Evolutionary conservation across 2,329 filamentous ascomycete genomes (phyloP), one percentile per base, ranked within the genome.

Genomic region (Colletotrichum nymphaeae): DNA sequence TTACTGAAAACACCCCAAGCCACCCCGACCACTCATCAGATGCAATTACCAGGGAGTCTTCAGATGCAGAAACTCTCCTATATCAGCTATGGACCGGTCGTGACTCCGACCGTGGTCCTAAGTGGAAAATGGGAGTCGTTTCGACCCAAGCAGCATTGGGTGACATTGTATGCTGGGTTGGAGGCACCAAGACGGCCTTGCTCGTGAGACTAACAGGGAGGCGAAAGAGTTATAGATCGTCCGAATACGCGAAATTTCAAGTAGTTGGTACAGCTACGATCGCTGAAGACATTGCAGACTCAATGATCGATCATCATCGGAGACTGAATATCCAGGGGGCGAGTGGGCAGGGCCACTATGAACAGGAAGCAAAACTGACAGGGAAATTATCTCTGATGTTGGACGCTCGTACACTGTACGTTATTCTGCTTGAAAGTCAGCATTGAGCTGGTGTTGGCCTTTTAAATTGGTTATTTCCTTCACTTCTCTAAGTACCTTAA

Each of bases 31-130:
- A 16, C n/a, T n/a, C 42, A 19, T 46, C 42, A 14, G 4, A 37
- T 37, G 12, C 0, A 1, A 19, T 5, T 2, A n/a, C 16, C 16
- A 8, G 7, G 16, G 16, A 16, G 1, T 7, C 5, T 19, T 1
- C 4, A 19, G 42, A 2, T 14, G 1, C 42, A n/a, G 16, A n/a
- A n/a, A 46, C 16, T 19, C 16, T 46, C 6, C 5, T 46, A 6
- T 46, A 46, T 5, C 16, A 46, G 42, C 42, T 46, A 1, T n/a
- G 3, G 5, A 46, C 42, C 3, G 42, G 42, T 7, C 16, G 6
- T 46, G 2, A 3, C 42, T 19, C 2, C 3, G 2, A 46, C 3
- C 16, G 6, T 1, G 7, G 16, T 16, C 14, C 42, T 46, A 6
- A n/a, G 16, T 46, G 42, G 42, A 46, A 46, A 19, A 46, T 46